These are phyloP conservation scores for Mangifera indica DNA, from an alignment of 345 rosid species.

Conservation along the genomic window DNA sequence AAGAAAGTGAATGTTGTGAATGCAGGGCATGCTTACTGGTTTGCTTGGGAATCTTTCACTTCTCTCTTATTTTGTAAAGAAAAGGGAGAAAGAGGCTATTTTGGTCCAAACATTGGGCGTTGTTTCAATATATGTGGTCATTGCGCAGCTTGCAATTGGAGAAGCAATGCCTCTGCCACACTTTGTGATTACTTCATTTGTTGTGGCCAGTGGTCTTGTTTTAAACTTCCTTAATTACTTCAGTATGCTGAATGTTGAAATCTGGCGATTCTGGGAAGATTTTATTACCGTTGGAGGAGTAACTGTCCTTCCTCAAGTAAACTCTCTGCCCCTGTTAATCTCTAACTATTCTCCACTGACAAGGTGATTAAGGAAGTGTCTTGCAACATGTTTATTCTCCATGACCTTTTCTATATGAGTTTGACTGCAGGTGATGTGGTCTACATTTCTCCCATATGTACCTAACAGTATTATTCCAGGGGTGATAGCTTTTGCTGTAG, in stretches of 20 bases:
- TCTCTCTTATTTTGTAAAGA: conserved; percentile 79
- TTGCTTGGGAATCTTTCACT: conserved; percentile 83
- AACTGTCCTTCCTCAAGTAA: conserved; percentile 78
- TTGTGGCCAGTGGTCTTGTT: conserved; percentile 62
- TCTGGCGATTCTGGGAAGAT: conserved; percentile 88
- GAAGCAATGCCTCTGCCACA: conserved; percentile 75
- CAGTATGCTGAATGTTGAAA: conserved; percentile 39
- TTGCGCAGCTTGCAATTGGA: conserved; percentile 79
- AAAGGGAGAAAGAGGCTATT: conserved; percentile 73
- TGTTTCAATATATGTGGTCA: conserved; percentile 50
- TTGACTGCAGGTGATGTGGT: conserved; percentile 78
- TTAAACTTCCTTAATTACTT: conserved; percentile 56
- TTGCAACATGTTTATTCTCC: background rate
- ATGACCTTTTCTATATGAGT: background rate
- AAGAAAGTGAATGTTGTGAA: conserved; percentile 19
- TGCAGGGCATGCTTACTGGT: conserved; percentile 89
- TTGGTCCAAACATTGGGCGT: conserved; percentile 85
- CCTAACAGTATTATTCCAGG: conserved; percentile 75
- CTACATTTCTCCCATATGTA: conserved; percentile 78
- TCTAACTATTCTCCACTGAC: background rate
- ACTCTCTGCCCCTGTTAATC: conserved; percentile 18
- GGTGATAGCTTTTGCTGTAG: conserved; percentile 48
- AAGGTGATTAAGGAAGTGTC: background rate
- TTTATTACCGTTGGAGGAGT: conserved; percentile 74
- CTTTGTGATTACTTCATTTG: conserved; percentile 49